Evolutionary conservation across 305 asterid genomes (phyloP), one percentile per base, ranked within the genome.

Genomic region (Rubia occidens): DNA sequence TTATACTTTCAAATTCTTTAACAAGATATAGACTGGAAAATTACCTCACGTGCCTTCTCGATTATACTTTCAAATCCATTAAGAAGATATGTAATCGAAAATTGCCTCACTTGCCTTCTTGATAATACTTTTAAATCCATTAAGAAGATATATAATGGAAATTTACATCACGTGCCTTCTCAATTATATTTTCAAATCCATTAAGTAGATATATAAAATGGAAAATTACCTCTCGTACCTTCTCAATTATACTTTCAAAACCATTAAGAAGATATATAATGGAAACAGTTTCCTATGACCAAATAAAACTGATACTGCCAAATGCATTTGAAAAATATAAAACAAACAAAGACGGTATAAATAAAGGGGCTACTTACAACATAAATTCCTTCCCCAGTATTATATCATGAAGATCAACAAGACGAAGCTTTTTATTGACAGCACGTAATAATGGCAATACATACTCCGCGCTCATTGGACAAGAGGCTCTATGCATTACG

Each of bases 401-500:
- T 76, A 77, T 77, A 83, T 92, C 98, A 63, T 85, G 80, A 78
- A 92, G 82, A 88, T 92, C 96, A 75, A 92, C 96, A 72, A 82
- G 79, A 77, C 93, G 86, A 72, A 92, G 95, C 89, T 92, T 92
- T 73, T 79, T 72, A 77, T 80, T 76, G 74, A 87, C 81, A 68
- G 90, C 88, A 70, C 83, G 95, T 75, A 92, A 77, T 86, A 89
- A 76, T 29, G 76, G 47, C 32, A 90, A 80, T 59, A 88, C 91
- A 72, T 78, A 64, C 77, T 83, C 90, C 74, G 83, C 94, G 64
- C 77, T 81, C 74, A 92, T 76, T 69, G 70, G 80, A 82, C 98
- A 87, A 71, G 90, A 72, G 56, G 86, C 83, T 76, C 76, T 83
- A 79, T 88, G 87, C 61, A 85, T 81, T 60, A 92, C 68, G 87